Evolutionary conservation across 768 basidiomycete species (phyloP).

Genomic region (Lactarius tabidus): DNA sequence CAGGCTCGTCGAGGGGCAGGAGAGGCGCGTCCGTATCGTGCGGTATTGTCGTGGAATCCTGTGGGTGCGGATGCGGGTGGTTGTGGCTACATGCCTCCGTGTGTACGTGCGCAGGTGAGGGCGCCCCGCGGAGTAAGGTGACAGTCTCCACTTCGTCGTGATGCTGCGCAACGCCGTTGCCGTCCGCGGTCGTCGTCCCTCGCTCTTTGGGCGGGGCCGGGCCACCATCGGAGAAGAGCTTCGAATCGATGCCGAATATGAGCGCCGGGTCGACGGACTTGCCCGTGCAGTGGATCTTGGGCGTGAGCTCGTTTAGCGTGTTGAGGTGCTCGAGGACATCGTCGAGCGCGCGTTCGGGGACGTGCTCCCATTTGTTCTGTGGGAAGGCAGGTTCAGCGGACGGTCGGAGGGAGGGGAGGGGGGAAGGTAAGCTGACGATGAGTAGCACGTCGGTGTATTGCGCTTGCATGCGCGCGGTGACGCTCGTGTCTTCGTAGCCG

Average conservation of each 20-base stretch:
- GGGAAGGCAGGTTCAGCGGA: neutral
- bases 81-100: constrained; percentile 1
- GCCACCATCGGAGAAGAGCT: constrained; percentile 48
- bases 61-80: neutral
- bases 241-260: constrained; percentile 89
- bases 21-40: neutral
- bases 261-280: constrained; percentile 70
- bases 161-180: constrained; percentile 36
- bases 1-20: constrained; percentile 34
- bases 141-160: constrained; percentile 86
- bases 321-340: constrained; percentile 80
- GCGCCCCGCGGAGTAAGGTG: constrained; percentile 50
- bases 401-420: neutral
- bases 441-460: constrained; percentile 91
- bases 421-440: constrained; percentile 49
- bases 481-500: constrained; percentile 90
- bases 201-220: constrained; percentile 5
- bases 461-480: constrained; percentile 93
- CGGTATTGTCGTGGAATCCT: neutral
- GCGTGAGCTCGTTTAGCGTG: constrained; percentile 87
- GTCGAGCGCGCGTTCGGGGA: constrained; percentile 75
- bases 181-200: constrained; percentile 4
- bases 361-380: constrained; percentile 89
- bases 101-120: constrained; percentile 26
- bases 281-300: constrained; percentile 67